Percentiles rank a stretch among this genome's conserved stretches.
Evolutionary conservation across 192 early-diverging fungal species (phyloP).

Genomic region (Funneliformis geosporum): DNA sequence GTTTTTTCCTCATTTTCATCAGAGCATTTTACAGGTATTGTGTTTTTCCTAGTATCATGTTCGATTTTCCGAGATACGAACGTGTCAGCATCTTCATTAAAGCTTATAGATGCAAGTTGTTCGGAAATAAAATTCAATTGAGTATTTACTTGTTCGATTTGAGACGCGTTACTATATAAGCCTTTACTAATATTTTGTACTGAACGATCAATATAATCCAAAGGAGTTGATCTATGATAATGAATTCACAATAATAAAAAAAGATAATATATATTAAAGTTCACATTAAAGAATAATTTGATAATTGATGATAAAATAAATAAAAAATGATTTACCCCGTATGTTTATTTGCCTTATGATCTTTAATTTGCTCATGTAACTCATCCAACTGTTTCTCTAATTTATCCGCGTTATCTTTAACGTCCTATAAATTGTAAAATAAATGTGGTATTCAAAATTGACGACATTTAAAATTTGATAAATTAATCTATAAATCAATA

Average conservation of each 20-base stretch:
- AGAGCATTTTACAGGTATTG: background rate
- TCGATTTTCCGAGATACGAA: conserved; percentile 1
- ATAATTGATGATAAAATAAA: background rate
- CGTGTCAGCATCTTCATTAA: background rate
- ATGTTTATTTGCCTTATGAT: conserved; percentile 14
- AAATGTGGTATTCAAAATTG: background rate
- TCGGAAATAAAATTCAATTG: background rate
- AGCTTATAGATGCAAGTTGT: background rate
- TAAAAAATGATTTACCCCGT: conserved; percentile 7
- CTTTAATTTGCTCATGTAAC: conserved; percentile 24
- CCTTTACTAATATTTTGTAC: conserved; percentile 20
- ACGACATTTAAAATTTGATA: too few relatives aligned
- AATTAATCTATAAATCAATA: too few relatives aligned
- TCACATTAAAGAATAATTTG: background rate
- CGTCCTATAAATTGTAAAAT: background rate
- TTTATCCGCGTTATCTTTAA: conserved; percentile 3
- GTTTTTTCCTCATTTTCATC: background rate
- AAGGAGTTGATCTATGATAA: background rate
- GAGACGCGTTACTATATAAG: conserved; percentile 5
- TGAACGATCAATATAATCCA: conserved; percentile 21
- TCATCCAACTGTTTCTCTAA: conserved; percentile 16
- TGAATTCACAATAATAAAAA: background rate
- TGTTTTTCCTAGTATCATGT: background rate
- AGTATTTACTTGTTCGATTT: conserved; percentile 7
- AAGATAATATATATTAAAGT: too few relatives aligned